Percentiles rank a stretch among this genome's conserved stretches.
Conservation (phyloP, 2,329 filamentous ascomycete species). For the Paraconiothyrium brasiliense region DNA sequence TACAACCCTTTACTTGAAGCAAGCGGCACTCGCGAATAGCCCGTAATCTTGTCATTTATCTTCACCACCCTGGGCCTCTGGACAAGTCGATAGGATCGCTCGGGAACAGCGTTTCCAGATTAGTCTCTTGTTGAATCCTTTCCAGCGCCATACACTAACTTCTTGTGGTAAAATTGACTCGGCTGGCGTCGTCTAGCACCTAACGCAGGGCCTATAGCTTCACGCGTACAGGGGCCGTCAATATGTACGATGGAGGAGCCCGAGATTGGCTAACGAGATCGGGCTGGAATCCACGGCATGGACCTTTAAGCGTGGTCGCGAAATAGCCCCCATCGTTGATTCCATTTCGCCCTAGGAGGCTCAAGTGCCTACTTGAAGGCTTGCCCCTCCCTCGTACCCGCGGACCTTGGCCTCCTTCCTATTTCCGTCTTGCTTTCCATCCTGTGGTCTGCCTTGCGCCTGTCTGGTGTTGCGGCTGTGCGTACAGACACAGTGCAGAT, state of each 20-base stretch:
- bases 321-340: not conserved
- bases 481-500: constrained; percentile 8
- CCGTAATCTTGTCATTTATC: not conserved
- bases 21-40: not conserved
- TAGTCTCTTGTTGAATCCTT: constrained; percentile 1
- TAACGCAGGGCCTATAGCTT: constrained; percentile 4
- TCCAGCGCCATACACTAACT: not conserved
- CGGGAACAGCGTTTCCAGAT: not conserved
- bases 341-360: not conserved
- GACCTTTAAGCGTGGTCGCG: not conserved
- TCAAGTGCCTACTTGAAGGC: constrained; percentile 3
- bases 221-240: not conserved
- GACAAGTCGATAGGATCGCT: not conserved
- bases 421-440: not conserved
- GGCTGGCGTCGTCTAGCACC: constrained; percentile 3
- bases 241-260: constrained; percentile 1
- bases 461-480: constrained; percentile 7
- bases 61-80: not conserved
- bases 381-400: not conserved
- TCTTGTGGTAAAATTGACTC: not conserved
- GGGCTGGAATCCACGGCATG: constrained; percentile 1
- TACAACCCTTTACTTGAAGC: not conserved
- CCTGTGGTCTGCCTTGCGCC: constrained; percentile 5
- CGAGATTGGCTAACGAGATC: constrained; percentile 1
- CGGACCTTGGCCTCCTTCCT: constrained; percentile 6